Base-by-base conservation (phyloP, 805 yeast species). In the Yarrowia osloensis region DNA sequence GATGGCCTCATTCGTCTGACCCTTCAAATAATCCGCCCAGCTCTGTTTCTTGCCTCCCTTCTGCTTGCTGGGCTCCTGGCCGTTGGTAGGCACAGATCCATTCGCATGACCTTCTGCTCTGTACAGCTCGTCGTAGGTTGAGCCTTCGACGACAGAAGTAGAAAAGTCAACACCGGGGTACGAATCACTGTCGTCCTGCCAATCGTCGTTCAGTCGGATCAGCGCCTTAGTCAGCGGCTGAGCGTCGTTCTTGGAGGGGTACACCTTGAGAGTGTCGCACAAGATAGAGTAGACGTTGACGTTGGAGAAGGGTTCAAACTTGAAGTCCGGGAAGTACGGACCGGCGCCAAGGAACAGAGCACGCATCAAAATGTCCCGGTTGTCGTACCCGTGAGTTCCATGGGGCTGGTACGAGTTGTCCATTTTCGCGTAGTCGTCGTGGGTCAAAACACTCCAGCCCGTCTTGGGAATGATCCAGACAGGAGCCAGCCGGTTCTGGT, bases 371-470 rank as follows among this genome's bases (percentile, higher is more conserved):
- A 88, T 82, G 69, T 88, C 91, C 0, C 88, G 82, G 73, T 88
- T 89, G 73, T 88, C 86, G 75, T 90, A 93, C 1, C 98, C 98
- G 76, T 91, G 96, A 0, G 89, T 89, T 9, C 97, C 97, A 66
- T 80, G 80, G 3, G 91, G 89, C n/a, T 75, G 74, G 74, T 87
- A 88, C 61, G 79, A 75, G 29, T 77, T 76, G 42, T 22, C 54
- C 73, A 81, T 81, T 2, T 79, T 79, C 26, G 82, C 81, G 83
- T 86, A 84, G 68, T 83, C 83, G 21, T 81, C 81, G 67, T 81
- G 83, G 0, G 92, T 89, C 1, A 90, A 83, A 17, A 92, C 76
- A 0, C 89, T 82, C 77, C 88, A 93, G 0, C 97, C 97, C 6
- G 90, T 86, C 39, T 87, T 84, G 0, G 97, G 97, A 2, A 93